phyloP scores from a whole-genome alignment of 345 rosid species.

The Nasturtium officinale region DNA sequence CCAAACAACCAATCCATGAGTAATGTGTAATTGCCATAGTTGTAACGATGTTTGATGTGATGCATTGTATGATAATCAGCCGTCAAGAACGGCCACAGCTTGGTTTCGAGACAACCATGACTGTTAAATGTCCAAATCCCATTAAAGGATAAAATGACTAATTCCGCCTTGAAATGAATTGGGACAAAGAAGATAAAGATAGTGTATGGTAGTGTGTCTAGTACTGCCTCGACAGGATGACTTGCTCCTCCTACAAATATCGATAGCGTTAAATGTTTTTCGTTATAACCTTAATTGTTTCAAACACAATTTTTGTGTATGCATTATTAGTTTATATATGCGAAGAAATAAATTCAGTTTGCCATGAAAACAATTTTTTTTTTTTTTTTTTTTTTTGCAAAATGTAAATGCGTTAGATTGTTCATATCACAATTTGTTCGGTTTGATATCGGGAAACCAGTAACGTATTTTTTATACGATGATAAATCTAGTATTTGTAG shows the following conservation, averaged over 20 bases:
- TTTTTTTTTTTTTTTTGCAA: too few species aligned
- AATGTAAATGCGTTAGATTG: neutral
- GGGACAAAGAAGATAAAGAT: constrained; percentile 5
- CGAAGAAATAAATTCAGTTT: too few species aligned
- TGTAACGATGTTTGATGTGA: constrained; percentile 11
- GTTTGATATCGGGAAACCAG: neutral
- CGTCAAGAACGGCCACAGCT: constrained; percentile 19
- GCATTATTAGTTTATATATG: neutral
- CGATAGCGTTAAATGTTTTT: neutral
- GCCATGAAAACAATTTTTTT: too few species aligned
- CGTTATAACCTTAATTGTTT: neutral
- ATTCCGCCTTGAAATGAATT: neutral
- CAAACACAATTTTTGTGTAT: too few species aligned
- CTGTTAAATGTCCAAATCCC: constrained; percentile 4
- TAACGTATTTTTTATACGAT: too few species aligned
- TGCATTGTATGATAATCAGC: constrained; percentile 16
- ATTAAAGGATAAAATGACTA: neutral
- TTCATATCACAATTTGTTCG: too few species aligned
- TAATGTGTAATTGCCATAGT: constrained; percentile 22
- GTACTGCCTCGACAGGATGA: constrained; percentile 15
- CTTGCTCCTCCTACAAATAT: constrained; percentile 15
- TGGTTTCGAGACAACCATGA: constrained; percentile 11
- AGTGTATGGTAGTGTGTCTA: neutral
- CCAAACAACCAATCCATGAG: constrained; percentile 26
- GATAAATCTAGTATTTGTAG: neutral